A percentile compares a stretch with the other conserved stretches of the same genome.
Evolutionary conservation across 371 early-diverging fungal species (phyloP).

Genomic region (Entomophthora muscae): DNA sequence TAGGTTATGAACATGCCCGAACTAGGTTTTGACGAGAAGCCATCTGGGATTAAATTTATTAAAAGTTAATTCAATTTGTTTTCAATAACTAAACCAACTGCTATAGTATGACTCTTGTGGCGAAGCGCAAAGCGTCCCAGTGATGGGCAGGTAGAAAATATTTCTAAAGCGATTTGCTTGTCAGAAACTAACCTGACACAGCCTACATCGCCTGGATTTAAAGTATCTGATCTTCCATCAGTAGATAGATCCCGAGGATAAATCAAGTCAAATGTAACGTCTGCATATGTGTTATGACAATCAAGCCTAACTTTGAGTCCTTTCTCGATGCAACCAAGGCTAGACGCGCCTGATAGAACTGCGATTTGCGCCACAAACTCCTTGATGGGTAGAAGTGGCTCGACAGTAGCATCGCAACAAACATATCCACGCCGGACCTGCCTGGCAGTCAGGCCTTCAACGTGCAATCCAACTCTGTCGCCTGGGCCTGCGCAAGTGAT

Average conservation of each 20-base stretch:
- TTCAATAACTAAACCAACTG: neutral
- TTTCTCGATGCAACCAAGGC: neutral
- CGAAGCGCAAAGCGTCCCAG: neutral
- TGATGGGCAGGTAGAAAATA: neutral
- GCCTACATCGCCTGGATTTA: neutral
- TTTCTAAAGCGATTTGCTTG: neutral
- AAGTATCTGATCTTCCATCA: neutral
- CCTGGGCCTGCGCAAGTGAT: slow-evolving; percentile 34
- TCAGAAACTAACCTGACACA: neutral
- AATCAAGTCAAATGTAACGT: neutral
- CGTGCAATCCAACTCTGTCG: slow-evolving; percentile 96
- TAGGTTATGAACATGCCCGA: no score
- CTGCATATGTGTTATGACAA: neutral
- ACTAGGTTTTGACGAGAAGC: no score
- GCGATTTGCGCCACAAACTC: slow-evolving; percentile 89
- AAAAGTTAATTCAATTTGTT: slow-evolving; percentile 12
- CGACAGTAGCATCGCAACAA: slow-evolving; percentile 92
- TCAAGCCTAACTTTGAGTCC: neutral
- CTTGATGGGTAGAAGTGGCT: slow-evolving; percentile 57
- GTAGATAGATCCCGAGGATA: no score
- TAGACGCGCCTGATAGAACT: slow-evolving; percentile 28
- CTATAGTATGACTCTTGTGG: neutral
- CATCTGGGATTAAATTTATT: no score
- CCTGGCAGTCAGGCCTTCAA: slow-evolving; percentile 93
- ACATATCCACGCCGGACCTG: slow-evolving; percentile 94